phyloP scores from a whole-genome alignment of 768 basidiomycete genomes.

The Termitomyces sp. region DNA sequence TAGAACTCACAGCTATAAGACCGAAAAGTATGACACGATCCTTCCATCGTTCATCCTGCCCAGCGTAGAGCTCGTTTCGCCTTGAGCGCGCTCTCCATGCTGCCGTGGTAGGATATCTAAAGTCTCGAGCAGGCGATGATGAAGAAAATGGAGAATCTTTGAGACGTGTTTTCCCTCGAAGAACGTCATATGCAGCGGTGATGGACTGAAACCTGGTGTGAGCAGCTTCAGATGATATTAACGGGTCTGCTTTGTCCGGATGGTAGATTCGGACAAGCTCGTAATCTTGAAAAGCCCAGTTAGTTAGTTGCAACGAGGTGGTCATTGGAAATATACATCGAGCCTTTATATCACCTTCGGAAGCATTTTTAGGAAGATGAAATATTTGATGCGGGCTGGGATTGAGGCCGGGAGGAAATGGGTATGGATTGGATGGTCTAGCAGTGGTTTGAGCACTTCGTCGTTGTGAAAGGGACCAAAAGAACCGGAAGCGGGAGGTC shows the following conservation, averaged over 20 bases:
- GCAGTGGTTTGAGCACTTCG: conserved; percentile 1
- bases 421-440: conserved; percentile 29
- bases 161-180: conserved; percentile 43
- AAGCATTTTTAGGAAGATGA: conserved; percentile 51
- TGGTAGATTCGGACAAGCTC: conserved; percentile 80
- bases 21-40: conserved; percentile 58
- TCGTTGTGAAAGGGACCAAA: not conserved
- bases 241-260: conserved; percentile 55
- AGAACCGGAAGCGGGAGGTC: not conserved
- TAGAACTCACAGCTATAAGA: conserved; percentile 43
- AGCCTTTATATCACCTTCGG: conserved; percentile 50
- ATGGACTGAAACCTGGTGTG: conserved; percentile 71
- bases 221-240: conserved; percentile 41
- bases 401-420: conserved; percentile 45
- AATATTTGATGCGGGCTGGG: conserved; percentile 65
- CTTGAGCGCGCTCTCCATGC: conserved; percentile 42
- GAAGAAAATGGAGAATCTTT: conserved; percentile 9
- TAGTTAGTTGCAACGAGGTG: not conserved
- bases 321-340: conserved; percentile 40
- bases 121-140: conserved; percentile 11
- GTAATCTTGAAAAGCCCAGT: conserved; percentile 47
- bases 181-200: conserved; percentile 59
- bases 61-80: conserved; percentile 45
- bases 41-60: conserved; percentile 66
- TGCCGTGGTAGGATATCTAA: conserved; percentile 29